phyloP scores from a whole-genome alignment of 441 rosid species.

The Populus hybrid region DNA sequence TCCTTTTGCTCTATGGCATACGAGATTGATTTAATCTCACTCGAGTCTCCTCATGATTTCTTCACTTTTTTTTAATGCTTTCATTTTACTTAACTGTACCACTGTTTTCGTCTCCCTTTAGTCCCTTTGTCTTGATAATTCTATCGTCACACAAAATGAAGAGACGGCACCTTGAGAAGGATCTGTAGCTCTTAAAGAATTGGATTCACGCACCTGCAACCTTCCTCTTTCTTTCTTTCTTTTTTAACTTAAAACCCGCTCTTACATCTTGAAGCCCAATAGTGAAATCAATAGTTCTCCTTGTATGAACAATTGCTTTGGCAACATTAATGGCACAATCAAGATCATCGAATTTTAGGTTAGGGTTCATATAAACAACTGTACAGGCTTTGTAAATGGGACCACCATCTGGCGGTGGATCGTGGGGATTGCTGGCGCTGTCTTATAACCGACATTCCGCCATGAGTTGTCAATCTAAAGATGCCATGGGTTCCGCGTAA shows the following conservation, averaged over 20 bases:
- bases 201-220: neutral
- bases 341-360: slow-evolving; percentile 49
- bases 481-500: slow-evolving; percentile 69
- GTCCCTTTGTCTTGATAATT: too few species aligned
- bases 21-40: slow-evolving; percentile 11
- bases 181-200: neutral
- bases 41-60: neutral
- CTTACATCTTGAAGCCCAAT: neutral
- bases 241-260: neutral
- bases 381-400: slow-evolving; percentile 79
- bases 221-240: neutral
- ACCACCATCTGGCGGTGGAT: slow-evolving; percentile 76
- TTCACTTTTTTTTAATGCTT: neutral
- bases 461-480: slow-evolving; percentile 88
- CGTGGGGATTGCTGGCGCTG: slow-evolving; percentile 69
- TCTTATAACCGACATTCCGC: slow-evolving; percentile 89
- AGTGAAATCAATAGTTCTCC: neutral
- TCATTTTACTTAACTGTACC: neutral
- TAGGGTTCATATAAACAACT: slow-evolving; percentile 88
- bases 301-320: neutral
- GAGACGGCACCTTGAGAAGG: neutral
- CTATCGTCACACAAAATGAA: too few species aligned
- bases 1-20: neutral
- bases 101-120: neutral
- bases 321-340: slow-evolving; percentile 53